Base-by-base conservation (phyloP, 805 yeast species). In the Candida qinlingensis region DNA sequence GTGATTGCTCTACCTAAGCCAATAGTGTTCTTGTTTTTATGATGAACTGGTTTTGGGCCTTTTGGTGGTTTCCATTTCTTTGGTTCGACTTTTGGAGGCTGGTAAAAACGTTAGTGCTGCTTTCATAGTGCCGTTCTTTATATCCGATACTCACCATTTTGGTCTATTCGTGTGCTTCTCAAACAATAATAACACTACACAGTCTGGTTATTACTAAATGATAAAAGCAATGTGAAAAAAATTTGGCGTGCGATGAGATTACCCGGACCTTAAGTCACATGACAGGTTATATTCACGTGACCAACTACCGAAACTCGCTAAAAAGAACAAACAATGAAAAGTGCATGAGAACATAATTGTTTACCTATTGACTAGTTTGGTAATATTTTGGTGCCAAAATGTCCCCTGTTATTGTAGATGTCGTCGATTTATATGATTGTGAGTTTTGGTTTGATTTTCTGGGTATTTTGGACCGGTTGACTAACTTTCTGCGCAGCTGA, bases 31-130 rank as follows among this genome's bases (percentile, higher is more conserved):
- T 87, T 86, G 66, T 87, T 87, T 69, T 84, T 87, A 55, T 87
- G 88, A 4, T 78, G 89, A 11, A 85, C 81, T 12, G 96, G 95
- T 63, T 90, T 89, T 34, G 97, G 97, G 26, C 97, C 97, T 70
- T 85, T 83, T 55, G 96, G 96, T 7, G 87, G 80, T 70, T 83
- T 86, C 89, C 89, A 87, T 61, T 85, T 86, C 75, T 83, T 85
- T 46, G 78, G 73, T 44, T 73, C 72, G 46, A 68, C 71, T 52
- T 73, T 71, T 49, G 78, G 79, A 39, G 61, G 61, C 62, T 58
- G 33, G 28, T 3, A 8, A 13, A 1, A 10, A 26, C 4, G 46
- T 47, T 47, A 44, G 51, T 47, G 35, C 7, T 13, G 4, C 6
- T 7, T 10, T 4, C 27, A 26, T 7, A 10, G 19, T 19, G 19